These are phyloP conservation scores for Dalbergia cochinchinensis DNA, from an alignment of 306 rosid genomes.

Conservation along the genomic window DNA sequence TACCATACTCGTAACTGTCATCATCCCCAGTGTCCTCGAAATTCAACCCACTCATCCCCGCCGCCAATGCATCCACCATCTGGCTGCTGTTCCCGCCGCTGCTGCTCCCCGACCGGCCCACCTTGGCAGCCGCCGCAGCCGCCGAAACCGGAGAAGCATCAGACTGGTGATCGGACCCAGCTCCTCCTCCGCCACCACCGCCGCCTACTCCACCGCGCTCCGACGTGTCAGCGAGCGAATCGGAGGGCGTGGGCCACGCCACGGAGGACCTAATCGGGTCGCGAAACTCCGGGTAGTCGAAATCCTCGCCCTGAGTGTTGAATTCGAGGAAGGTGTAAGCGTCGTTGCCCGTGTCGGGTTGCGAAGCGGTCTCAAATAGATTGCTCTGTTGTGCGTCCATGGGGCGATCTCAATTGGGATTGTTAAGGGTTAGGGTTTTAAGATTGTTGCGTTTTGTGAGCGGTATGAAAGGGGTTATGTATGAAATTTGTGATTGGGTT, in stretches of 20 bases:
- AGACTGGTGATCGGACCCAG: constrained; percentile 80
- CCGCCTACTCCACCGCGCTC: constrained; percentile 68
- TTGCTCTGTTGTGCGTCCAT: constrained; percentile 94
- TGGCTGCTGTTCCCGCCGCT: constrained; percentile 69
- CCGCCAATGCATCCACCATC: constrained; percentile 78
- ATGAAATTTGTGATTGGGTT: constrained; percentile 46
- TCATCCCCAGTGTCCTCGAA: constrained; percentile 97
- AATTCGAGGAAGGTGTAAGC: constrained; percentile 99
- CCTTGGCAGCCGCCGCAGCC: constrained; percentile 69
- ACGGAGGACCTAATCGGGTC: constrained; percentile 94
- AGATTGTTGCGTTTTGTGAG: not conserved
- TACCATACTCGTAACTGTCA: constrained; percentile 78
- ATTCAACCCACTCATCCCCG: constrained; percentile 94
- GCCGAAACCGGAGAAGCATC: constrained; percentile 94
- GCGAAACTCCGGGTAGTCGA: constrained; percentile 93
- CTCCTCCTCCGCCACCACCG: constrained; percentile 56
- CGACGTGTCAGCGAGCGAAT: constrained; percentile 74
- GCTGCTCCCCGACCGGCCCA: constrained; percentile 68
- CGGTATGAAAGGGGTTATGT: constrained; percentile 46
- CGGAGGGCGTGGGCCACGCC: constrained; percentile 96
- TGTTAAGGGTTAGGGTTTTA: constrained; percentile 54
- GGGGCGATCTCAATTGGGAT: constrained; percentile 39
- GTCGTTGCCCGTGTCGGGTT: constrained; percentile 93
- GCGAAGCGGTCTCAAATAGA: constrained; percentile 93
- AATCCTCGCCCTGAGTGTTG: constrained; percentile 98